A percentile compares a stretch with the other conserved stretches of the same genome.
These are phyloP conservation scores for Yamadazyma spencermartinsiae DNA, from an alignment of 1,139 yeast genomes.

Conservation along the genomic window DNA sequence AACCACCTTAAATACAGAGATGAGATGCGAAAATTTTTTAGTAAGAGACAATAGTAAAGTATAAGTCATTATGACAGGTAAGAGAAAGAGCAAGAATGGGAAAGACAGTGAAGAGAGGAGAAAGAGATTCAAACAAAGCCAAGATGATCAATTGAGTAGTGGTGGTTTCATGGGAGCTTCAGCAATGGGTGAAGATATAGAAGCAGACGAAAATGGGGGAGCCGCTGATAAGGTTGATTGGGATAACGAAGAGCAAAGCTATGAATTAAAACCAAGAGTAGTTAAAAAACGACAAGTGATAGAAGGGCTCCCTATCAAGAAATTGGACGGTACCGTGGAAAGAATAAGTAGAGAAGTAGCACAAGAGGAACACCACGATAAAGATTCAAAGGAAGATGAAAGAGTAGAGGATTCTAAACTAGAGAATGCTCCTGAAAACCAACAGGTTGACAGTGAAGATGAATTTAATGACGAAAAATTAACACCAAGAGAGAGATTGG, in stretches of 20 bases:
- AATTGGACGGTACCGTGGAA: slow-evolving; percentile 66
- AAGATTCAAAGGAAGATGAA: slow-evolving; percentile 18
- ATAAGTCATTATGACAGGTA: slow-evolving; percentile 19
- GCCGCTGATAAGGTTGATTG: slow-evolving; percentile 24
- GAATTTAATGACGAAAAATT: slow-evolving; percentile 46
- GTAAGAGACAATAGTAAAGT: neutral
- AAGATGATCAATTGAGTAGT: slow-evolving; percentile 47
- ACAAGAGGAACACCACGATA: slow-evolving; percentile 23
- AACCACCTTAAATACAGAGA: neutral
- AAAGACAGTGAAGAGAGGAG: slow-evolving; percentile 43
- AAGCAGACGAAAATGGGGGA: slow-evolving; percentile 12
- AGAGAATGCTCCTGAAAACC: too few relatives aligned
- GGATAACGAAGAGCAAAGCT: slow-evolving; percentile 71
- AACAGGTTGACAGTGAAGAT: slow-evolving; percentile 30
- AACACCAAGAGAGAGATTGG: slow-evolving; percentile 58
- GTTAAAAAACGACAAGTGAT: slow-evolving; percentile 37
- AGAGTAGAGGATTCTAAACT: slow-evolving; percentile 12
- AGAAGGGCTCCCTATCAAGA: slow-evolving; percentile 83
- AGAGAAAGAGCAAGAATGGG: slow-evolving; percentile 47
- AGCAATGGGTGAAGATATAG: slow-evolving; percentile 14
- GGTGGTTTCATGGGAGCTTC: slow-evolving; percentile 39
- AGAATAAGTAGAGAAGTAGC: slow-evolving; percentile 51
- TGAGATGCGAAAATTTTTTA: slow-evolving; percentile 4
- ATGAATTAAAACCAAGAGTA: slow-evolving; percentile 60
- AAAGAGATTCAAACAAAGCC: slow-evolving; percentile 50